Percentiles rank a stretch among this genome's conserved stretches.
Evolutionary conservation across 2,329 filamentous ascomycete species (phyloP).

Genomic region (Pyrenochaeta sp.): DNA sequence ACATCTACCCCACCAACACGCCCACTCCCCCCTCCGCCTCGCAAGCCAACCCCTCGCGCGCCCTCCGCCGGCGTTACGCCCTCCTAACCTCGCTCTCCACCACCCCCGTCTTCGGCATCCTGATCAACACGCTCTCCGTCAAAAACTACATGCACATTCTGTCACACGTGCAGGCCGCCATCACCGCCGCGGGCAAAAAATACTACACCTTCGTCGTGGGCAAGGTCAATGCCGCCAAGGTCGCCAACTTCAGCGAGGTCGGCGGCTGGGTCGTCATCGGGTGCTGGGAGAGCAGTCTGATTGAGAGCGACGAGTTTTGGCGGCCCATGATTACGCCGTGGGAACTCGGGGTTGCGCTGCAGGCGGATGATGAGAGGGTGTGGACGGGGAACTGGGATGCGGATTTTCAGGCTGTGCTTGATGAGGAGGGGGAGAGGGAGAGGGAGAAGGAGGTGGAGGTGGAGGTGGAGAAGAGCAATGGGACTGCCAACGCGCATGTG

Average conservation of each 20-base stretch:
- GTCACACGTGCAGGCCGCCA: conserved; percentile 73
- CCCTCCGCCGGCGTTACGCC: conserved; percentile 85
- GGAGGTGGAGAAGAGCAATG: conserved; percentile 64
- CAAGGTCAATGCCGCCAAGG: conserved; percentile 92
- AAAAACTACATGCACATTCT: conserved; percentile 88
- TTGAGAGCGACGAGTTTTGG: conserved; percentile 90
- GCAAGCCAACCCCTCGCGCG: conserved; percentile 60
- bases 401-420: conserved; percentile 76
- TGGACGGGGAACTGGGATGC: conserved; percentile 92
- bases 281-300: conserved; percentile 94
- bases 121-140: conserved; percentile 94
- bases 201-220: conserved; percentile 96
- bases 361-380: conserved; percentile 75
- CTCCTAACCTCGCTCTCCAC: conserved; percentile 82
- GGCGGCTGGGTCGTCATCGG: conserved; percentile 97
- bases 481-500: too few species aligned
- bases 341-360: conserved; percentile 81
- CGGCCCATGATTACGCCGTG: conserved; percentile 93
- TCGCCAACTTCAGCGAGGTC: conserved; percentile 95
- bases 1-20: conserved; percentile 73
- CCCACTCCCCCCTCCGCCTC: conserved; percentile 42
- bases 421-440: conserved; percentile 31
- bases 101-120: conserved; percentile 85
- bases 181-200: conserved; percentile 86
- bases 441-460: conserved; percentile 9